Conservation (phyloP, 139 green algal genomes). For the Auxenochlorella pyrenoidosa region DNA sequence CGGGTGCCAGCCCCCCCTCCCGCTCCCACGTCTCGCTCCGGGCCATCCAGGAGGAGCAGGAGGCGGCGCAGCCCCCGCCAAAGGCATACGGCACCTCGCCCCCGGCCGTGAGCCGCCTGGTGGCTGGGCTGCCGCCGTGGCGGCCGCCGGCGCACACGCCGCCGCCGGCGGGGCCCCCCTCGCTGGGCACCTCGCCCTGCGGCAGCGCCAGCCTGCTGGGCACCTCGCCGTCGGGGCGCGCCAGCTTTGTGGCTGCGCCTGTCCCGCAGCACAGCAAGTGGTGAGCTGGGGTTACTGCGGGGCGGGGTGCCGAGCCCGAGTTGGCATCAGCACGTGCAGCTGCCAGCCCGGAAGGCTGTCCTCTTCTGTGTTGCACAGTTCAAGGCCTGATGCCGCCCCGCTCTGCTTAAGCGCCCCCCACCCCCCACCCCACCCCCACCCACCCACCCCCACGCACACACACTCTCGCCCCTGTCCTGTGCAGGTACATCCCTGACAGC, state of each 20-base stretch:
- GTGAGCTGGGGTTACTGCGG: constrained; percentile 19
- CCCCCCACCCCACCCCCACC: neutral
- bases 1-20: constrained; percentile 19
- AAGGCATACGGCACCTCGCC: constrained; percentile 8
- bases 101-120: neutral
- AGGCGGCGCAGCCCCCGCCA: neutral
- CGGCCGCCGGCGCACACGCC: neutral
- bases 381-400: neutral
- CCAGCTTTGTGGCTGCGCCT: constrained; percentile 18
- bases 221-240: constrained; percentile 36
- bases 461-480: neutral
- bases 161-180: neutral
- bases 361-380: no score
- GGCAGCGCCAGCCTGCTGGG: constrained; percentile 30
- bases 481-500: constrained; percentile 52
- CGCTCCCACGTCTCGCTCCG: neutral
- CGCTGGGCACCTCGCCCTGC: constrained; percentile 36
- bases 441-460: no score
- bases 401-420: neutral
- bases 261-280: constrained; percentile 46
- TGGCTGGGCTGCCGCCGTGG: constrained; percentile 7
- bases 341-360: neutral
- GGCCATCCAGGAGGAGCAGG: constrained; percentile 41
- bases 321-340: no score
- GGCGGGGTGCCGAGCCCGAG: no score